Evolutionary conservation across 441 rosid genomes (phyloP).

Genomic region (Sinapis alba): DNA sequence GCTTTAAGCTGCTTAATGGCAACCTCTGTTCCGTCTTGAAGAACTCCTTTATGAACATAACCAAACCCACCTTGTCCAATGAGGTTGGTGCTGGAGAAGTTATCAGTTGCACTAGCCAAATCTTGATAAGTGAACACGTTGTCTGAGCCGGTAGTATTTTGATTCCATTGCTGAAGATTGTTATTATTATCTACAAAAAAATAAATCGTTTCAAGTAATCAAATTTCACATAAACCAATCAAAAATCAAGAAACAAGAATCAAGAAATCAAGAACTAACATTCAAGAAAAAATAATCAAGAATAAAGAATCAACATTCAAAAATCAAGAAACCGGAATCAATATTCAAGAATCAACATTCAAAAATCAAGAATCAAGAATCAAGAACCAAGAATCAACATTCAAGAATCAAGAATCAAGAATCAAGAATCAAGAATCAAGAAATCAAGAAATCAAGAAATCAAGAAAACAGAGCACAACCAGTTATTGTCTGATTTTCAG

Average conservation of each 20-base stretch:
- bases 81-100: slow-evolving; percentile 55
- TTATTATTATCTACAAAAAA: background rate
- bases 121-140: slow-evolving; percentile 60
- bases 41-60: slow-evolving; percentile 69
- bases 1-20: slow-evolving; percentile 72
- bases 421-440: too few relatives aligned
- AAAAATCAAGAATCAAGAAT: background rate
- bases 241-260: background rate
- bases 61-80: slow-evolving; percentile 85
- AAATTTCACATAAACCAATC: background rate
- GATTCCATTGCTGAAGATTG: slow-evolving; percentile 29
- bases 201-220: background rate
- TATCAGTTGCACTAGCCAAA: slow-evolving; percentile 53
- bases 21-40: slow-evolving; percentile 53
- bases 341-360: background rate
- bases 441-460: background rate
- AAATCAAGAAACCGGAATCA: background rate
- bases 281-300: background rate
- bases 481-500: slow-evolving; percentile 1
- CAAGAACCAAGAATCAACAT: background rate
- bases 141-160: slow-evolving; percentile 20
- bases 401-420: too few relatives aligned
- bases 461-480: background rate
- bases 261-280: too few relatives aligned
- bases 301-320: background rate